A percentile compares a stretch with the other conserved stretches of the same genome.
These are phyloP conservation scores for Lachnellula subtilissima DNA, from an alignment of 2,329 filamentous ascomycete genomes.

Conservation along the genomic window DNA sequence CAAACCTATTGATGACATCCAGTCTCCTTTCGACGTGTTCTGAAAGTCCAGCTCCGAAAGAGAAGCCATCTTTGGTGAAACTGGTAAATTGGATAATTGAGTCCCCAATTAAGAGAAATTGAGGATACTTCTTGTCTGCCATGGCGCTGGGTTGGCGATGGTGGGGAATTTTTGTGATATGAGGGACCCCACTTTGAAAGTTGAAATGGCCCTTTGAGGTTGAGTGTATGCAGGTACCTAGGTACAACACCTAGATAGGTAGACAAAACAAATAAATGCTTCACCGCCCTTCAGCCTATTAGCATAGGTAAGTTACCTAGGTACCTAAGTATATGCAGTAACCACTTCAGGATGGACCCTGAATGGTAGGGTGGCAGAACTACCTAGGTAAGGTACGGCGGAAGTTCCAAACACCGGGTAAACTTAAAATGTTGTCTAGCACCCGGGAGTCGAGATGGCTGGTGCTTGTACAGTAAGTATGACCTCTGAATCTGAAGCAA, in stretches of 20 bases:
- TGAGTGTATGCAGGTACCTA: not conserved
- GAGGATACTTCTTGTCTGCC: conserved; percentile 47
- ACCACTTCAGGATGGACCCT: not conserved
- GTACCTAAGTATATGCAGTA: not conserved
- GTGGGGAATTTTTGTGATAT: not conserved
- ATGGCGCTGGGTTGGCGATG: not conserved
- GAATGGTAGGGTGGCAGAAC: not conserved
- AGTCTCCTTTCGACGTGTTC: conserved; percentile 55
- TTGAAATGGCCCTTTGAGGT: too few species aligned
- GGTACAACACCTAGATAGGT: not conserved
- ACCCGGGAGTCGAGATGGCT: too few species aligned
- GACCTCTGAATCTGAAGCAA: too few species aligned
- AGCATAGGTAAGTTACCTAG: too few species aligned
- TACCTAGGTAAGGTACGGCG: too few species aligned
- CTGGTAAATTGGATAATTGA: conserved; percentile 73
- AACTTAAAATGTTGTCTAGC: too few species aligned
- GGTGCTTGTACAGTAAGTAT: too few species aligned
- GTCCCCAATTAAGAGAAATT: conserved; percentile 83
- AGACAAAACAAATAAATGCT: not conserved
- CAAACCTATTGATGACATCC: conserved; percentile 85
- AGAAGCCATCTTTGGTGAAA: conserved; percentile 62
- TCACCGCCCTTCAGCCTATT: not conserved
- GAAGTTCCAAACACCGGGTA: too few species aligned
- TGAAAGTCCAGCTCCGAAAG: conserved; percentile 62
- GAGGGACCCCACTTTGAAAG: too few species aligned